Conservation (phyloP, 148 eudicot genomes). For the Limonium bicolor region DNA sequence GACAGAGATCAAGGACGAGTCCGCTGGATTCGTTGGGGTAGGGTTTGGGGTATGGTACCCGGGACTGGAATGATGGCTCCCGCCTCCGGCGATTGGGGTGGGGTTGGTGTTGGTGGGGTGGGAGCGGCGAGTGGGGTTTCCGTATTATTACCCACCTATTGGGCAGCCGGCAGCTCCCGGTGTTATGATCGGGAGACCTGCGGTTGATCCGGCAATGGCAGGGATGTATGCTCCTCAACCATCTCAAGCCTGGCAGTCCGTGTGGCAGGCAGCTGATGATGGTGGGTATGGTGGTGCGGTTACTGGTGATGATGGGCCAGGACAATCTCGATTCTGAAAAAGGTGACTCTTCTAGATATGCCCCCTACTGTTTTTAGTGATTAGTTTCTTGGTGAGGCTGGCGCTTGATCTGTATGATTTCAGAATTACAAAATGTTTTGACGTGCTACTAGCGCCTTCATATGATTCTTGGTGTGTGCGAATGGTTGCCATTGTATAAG, state of each 20-base stretch:
- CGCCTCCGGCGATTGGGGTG: not conserved
- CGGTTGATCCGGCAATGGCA: slow-evolving; percentile 28
- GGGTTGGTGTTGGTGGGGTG: not conserved
- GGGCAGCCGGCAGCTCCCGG: slow-evolving; percentile 45
- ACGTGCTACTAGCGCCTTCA: too few species aligned
- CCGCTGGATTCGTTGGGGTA: slow-evolving; percentile 15
- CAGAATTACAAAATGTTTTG: too few species aligned
- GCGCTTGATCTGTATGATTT: too few species aligned
- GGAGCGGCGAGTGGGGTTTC: slow-evolving; percentile 53
- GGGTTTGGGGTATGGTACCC: not conserved
- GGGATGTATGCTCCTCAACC: slow-evolving; percentile 40
- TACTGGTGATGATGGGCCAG: slow-evolving; percentile 30
- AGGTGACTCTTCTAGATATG: too few species aligned
- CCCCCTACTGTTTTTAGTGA: too few species aligned
- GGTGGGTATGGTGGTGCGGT: slow-evolving; percentile 32
- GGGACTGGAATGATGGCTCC: slow-evolving; percentile 12
- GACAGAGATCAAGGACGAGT: slow-evolving; percentile 68
- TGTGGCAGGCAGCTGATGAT: slow-evolving; percentile 57
- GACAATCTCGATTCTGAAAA: too few species aligned
- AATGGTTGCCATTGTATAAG: too few species aligned
- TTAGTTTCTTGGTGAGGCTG: too few species aligned
- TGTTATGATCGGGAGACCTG: slow-evolving; percentile 50
- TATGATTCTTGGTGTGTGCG: too few species aligned
- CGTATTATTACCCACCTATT: slow-evolving; percentile 56
- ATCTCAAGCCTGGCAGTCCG: slow-evolving; percentile 77